Base-by-base conservation (phyloP, 768 basidiomycete genomes). In the Rhodotorula sphaerocarpa region DNA sequence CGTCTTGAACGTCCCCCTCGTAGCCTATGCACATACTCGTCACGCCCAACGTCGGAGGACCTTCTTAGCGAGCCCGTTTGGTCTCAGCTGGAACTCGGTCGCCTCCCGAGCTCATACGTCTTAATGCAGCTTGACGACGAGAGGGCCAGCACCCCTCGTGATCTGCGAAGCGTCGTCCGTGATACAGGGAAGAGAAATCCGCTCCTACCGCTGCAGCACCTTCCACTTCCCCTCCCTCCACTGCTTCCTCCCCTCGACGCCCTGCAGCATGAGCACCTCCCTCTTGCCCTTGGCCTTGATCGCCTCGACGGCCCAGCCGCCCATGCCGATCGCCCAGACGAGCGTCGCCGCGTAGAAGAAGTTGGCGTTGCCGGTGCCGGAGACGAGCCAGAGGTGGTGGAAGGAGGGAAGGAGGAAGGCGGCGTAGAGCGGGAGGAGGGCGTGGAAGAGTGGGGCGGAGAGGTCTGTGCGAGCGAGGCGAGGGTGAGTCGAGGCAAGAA, bases 291-390 rank as follows among this genome's bases (percentile, higher is more conserved):
- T 86, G 0, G 90, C 88, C 80, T 85, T 88, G 33, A 88, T 78
- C 33, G 82, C 83, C 72, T 95, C 93, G 4, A 90, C 78, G 18
- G 91, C 71, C 23, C 86, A 86, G n/a, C 86, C 82, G 0, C 89
- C 90, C 67, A 88, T 86, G 5, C 85, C 86, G 67, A 90, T 80
- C 0, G 90, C 91, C 75, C 91, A 90, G 21, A 99, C 93, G 63
- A 97, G 79, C 3, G 91, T 96, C 6, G 86, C 85, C 0, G 95
- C 95, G 71, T 97, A 99, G 77, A 88, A 96, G 77, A 99, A 99
- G 75, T 97, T 97, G 50, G 93, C 91, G 72, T 99, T 97, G 4
- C 90, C 95, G 9, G 90, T 88, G 2, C 90, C 91, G 59, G 90
- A 86, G 14, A 79, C 79, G 10, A 96, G 81, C 93, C 95, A 99